phyloP scores from a whole-genome alignment of 164 flowering plant species.

The Tinospora cordifolia region DNA sequence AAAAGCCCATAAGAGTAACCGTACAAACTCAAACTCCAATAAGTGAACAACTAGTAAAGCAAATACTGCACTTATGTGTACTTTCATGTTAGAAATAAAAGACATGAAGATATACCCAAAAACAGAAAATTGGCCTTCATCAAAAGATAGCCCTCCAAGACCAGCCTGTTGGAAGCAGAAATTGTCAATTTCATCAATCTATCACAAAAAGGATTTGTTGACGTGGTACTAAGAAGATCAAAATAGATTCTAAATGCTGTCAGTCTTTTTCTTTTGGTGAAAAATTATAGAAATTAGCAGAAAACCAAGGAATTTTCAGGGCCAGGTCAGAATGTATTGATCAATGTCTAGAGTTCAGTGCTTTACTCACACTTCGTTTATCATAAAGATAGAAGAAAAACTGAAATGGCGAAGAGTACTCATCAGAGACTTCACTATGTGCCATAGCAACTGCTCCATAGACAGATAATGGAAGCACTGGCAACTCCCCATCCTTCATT shows the following conservation, averaged over 20 bases:
- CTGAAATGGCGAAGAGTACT: conserved; percentile 79
- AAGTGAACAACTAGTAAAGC: background rate
- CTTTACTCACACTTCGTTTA: conserved; percentile 72
- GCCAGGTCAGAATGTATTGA: no score
- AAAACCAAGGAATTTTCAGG: no score
- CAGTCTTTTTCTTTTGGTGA: background rate
- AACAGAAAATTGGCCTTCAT: conserved; percentile 97
- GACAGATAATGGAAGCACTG: conserved; percentile 90
- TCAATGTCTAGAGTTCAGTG: background rate
- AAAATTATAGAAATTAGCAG: no score
- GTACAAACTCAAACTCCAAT: background rate
- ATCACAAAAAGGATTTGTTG: background rate
- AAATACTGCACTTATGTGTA: background rate
- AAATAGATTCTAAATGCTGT: background rate
- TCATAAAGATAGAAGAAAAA: conserved; percentile 92
- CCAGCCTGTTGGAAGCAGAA: conserved; percentile 51
- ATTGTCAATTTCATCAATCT: background rate
- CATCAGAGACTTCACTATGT: conserved; percentile 72
- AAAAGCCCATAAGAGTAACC: background rate
- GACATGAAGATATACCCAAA: conserved; percentile 54
- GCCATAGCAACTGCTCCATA: conserved; percentile 97
- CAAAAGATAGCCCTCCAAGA: conserved; percentile 90
- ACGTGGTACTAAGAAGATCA: background rate
- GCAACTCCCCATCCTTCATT: conserved; percentile 84
- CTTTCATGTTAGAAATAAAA: background rate